Evolutionary conservation across 257 asterid species (phyloP), one percentile per base, ranked within the genome.

Genomic region (Solanum dulcamara): DNA sequence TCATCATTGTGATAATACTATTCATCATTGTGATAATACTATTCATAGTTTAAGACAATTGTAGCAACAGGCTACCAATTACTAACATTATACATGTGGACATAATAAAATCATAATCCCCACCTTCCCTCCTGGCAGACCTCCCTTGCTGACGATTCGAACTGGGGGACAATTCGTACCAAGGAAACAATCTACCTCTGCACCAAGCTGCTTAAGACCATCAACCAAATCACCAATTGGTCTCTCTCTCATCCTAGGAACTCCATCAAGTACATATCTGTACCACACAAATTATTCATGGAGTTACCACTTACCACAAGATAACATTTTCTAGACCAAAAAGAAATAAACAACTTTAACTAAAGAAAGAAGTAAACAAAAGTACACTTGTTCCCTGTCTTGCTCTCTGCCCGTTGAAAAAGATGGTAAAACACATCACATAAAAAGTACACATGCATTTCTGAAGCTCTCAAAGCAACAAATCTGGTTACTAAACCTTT

Each of bases 221-320:
- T 91, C 81, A 62, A 97, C 99, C 89, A 97, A 89, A 91, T 97
- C 98, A 30, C 98, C 98, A 85, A 97, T 97, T 38, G 99, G 99
- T 83, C 99, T 93, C 95, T 97, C 99, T 89, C 99, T 93, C 99
- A 97, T 97, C 84, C 99, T 95, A 53, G 98, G 98, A 91, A 97
- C 98, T 60, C 99, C 99, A 81, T 97, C 99, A 84, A 97, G 98
- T 64, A 97, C 97, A 84, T 94, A 97, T 71, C 99, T 97, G 64
- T 17, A 79, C 22, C 22, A 72, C 81, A 40, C 33, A 72, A 26
- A 72, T 72, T 40, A 37, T 38, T 72, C 81, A 72, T n/a, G 33
- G 81, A 37, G 53, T 32, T 17, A 15, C 9, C 42, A 20, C 50
- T 26, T 40, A 38, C 33, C 0, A 13, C 33, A 72, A 72, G 30